Percentiles rank a stretch among this genome's conserved stretches.
Conservation (phyloP, 2,329 filamentous ascomycete genomes). For the Fonsecaea multimorphosa region DNA sequence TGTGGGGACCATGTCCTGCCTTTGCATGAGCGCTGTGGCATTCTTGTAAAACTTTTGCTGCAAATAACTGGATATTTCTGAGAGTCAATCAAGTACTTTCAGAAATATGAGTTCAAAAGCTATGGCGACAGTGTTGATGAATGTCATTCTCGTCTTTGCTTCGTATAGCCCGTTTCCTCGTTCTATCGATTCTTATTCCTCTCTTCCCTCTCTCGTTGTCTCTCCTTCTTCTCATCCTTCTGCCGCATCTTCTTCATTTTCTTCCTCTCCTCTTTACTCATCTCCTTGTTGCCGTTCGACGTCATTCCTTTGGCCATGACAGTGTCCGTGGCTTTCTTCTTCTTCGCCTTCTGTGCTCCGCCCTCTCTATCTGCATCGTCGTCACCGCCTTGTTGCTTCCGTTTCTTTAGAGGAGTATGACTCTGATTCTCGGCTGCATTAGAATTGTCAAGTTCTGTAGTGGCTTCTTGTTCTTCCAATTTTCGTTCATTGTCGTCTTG, state of each 20-base stretch:
- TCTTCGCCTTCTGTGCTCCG: not conserved
- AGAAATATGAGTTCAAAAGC: not conserved
- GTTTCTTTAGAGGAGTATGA: not conserved
- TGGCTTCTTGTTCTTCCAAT: constrained; percentile 45
- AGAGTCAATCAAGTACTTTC: not conserved
- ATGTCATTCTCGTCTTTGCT: not conserved
- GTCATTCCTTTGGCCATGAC: not conserved
- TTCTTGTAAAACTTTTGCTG: not conserved
- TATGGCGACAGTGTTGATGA: not conserved
- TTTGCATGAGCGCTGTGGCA: not conserved
- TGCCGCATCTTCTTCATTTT: constrained; percentile 30
- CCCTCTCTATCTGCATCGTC: not conserved
- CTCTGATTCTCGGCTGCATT: constrained; percentile 32
- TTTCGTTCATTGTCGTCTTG: constrained; percentile 36
- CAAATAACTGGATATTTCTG: not conserved
- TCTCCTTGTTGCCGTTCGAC: not conserved
- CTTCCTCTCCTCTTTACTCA: constrained; percentile 31
- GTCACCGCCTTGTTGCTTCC: not conserved
- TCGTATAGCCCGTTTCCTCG: not conserved
- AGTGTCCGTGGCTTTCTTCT: constrained; percentile 8
- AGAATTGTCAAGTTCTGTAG: constrained; percentile 46
- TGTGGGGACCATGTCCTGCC: not conserved
- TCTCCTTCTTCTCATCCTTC: constrained; percentile 20
- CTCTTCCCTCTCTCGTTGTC: constrained; percentile 20
- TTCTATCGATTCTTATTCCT: constrained; percentile 4